phyloP scores from a whole-genome alignment of 1,139 yeast species.

The Ogataea hybrid region DNA sequence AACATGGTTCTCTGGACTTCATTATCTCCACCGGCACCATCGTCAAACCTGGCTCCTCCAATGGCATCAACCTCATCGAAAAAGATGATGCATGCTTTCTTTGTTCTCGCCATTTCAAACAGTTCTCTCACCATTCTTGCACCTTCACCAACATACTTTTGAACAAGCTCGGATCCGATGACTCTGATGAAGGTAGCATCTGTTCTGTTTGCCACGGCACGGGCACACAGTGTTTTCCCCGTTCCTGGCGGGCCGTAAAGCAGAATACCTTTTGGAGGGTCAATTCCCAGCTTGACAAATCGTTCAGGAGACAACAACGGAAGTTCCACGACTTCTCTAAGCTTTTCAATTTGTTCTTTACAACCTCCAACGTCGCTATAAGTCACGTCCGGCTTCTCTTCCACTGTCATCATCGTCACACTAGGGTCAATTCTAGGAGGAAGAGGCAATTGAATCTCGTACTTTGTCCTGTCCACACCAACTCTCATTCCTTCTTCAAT shows the following conservation, averaged over 20 bases:
- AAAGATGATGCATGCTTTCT: constrained; percentile 93
- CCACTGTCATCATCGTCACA: constrained; percentile 99
- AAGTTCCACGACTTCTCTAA: constrained; percentile 95
- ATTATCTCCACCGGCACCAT: constrained; percentile 99
- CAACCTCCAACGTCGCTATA: constrained; percentile 96
- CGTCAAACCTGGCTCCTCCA: constrained; percentile 98
- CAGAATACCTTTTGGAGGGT: constrained; percentile 96
- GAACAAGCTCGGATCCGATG: constrained; percentile 96
- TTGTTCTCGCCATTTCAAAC: constrained; percentile 98
- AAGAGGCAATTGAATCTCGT: constrained; percentile 92
- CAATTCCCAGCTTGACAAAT: constrained; percentile 93
- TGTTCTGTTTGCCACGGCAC: constrained; percentile 98
- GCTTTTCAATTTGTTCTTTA: constrained; percentile 95
- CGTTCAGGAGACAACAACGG: constrained; percentile 95
- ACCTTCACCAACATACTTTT: constrained; percentile 98
- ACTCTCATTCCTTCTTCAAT: constrained; percentile 99
- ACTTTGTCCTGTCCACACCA: constrained; percentile 96
- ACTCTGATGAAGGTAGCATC: constrained; percentile 98
- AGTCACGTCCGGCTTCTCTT: constrained; percentile 93
- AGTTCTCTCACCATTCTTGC: constrained; percentile 98
- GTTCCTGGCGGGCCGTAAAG: constrained; percentile 99
- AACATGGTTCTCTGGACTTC: constrained; percentile 99
- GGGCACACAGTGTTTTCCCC: constrained; percentile 95
- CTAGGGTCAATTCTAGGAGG: constrained; percentile 98
- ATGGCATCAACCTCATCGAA: constrained; percentile 98